phyloP scores from a whole-genome alignment of 169 alveolate species.

The Perkinsus olseni region DNA sequence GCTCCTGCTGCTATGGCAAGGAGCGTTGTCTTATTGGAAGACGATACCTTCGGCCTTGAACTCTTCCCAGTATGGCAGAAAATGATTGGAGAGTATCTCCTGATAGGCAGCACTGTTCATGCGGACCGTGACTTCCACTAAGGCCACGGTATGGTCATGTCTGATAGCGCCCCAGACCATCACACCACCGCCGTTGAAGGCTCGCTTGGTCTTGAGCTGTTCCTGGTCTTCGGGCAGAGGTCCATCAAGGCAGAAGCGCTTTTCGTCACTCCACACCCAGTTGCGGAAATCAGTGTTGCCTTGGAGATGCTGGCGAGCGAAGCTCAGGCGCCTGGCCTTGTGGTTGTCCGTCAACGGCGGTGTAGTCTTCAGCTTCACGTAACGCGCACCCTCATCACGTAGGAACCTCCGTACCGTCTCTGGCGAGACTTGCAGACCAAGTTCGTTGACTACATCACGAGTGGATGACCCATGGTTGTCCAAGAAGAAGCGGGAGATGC shows the following conservation, averaged over 20 bases:
- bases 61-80: not conserved
- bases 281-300: not conserved
- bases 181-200: not conserved
- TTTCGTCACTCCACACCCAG: not conserved
- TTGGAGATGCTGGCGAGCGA: not conserved
- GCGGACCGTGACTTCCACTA: not conserved
- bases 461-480: no score
- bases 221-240: not conserved
- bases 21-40: not conserved
- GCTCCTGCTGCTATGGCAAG: not conserved
- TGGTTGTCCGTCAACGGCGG: not conserved
- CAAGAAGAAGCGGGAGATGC: no score
- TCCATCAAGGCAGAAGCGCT: not conserved
- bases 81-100: not conserved
- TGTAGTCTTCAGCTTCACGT: not conserved
- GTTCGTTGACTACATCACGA: not conserved
- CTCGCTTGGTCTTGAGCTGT: not conserved
- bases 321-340: not conserved
- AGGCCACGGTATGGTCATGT: not conserved
- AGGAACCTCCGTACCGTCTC: not conserved
- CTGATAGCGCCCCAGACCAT: not conserved
- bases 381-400: not conserved
- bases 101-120: not conserved
- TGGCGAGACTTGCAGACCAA: not conserved
- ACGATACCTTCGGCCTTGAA: not conserved